Evolutionary conservation across 352 stramenopile species (phyloP).

Genomic region (Phytophthora foliorum): DNA sequence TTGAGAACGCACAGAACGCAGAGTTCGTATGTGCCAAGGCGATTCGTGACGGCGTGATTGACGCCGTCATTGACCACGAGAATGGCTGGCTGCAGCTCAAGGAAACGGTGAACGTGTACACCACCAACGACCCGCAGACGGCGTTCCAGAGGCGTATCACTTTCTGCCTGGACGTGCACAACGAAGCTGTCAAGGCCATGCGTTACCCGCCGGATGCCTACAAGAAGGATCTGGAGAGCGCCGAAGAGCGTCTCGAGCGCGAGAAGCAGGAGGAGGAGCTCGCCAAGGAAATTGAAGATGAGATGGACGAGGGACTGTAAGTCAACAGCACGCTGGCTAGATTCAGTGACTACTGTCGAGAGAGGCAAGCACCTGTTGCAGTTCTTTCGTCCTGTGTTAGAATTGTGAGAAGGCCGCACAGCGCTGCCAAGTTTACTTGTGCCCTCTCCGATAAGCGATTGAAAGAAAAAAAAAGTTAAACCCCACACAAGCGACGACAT

Average conservation of each 20-base stretch:
- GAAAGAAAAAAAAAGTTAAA: constrained; percentile 30
- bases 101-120: constrained; percentile 90
- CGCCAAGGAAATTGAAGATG: constrained; percentile 97
- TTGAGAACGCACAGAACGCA: constrained; percentile 93
- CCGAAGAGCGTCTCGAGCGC: constrained; percentile 91
- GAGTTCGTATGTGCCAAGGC: constrained; percentile 99
- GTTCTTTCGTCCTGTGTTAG: constrained; percentile 18
- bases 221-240: constrained; percentile 97
- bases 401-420: constrained; percentile 13
- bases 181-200: constrained; percentile 98
- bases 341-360: constrained; percentile 4
- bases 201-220: constrained; percentile 98
- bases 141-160: constrained; percentile 98
- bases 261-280: constrained; percentile 96
- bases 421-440: not conserved
- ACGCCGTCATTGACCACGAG: constrained; percentile 98
- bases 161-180: constrained; percentile 99
- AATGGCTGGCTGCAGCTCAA: constrained; percentile 94
- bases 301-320: constrained; percentile 95
- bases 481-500: constrained; percentile 5
- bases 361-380: constrained; percentile 2
- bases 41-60: constrained; percentile 98
- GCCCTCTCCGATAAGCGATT: constrained; percentile 10
- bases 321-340: not conserved
- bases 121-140: constrained; percentile 94